Conservation (phyloP, 2,329 filamentous ascomycete genomes). For the Teratosphaeria pseudoeucalypti region DNA sequence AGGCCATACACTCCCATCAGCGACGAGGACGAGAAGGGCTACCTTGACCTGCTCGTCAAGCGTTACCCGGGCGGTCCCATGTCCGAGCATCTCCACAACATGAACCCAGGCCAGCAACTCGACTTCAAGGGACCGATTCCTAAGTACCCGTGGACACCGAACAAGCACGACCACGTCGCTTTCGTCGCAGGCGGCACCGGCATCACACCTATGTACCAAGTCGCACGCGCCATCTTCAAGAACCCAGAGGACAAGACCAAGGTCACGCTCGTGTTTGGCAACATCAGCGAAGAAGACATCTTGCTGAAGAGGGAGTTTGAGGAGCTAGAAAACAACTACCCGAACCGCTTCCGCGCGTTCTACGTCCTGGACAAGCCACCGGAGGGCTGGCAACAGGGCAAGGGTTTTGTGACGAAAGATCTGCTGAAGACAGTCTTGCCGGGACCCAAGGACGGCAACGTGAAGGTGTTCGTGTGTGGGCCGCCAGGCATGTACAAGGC, state of each 20-base stretch:
- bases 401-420: slow-evolving; percentile 80
- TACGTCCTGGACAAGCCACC: slow-evolving; percentile 83
- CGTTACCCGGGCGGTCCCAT: slow-evolving; percentile 83
- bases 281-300: slow-evolving; percentile 82
- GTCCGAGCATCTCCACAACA: slow-evolving; percentile 76
- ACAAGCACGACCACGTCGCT: slow-evolving; percentile 85
- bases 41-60: slow-evolving; percentile 84
- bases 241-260: slow-evolving; percentile 96
- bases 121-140: slow-evolving; percentile 92
- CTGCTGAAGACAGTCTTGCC: slow-evolving; percentile 90
- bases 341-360: slow-evolving; percentile 88
- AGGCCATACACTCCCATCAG: slow-evolving; percentile 88
- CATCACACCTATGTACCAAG: slow-evolving; percentile 97
- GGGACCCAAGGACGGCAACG: slow-evolving; percentile 79
- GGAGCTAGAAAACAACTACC: slow-evolving; percentile 87
- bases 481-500: slow-evolving; percentile 90
- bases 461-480: slow-evolving; percentile 95
- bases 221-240: slow-evolving; percentile 82
- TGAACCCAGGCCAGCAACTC: slow-evolving; percentile 71
- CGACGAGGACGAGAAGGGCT: slow-evolving; percentile 68
- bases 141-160: slow-evolving; percentile 80
- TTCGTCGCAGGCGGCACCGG: slow-evolving; percentile 91
- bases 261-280: slow-evolving; percentile 90
- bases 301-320: slow-evolving; percentile 77
- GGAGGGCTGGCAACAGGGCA: slow-evolving; percentile 63